These are phyloP conservation scores for Orbilia javanica DNA, from an alignment of 2,329 filamentous ascomycete genomes.

Conservation along the genomic window DNA sequence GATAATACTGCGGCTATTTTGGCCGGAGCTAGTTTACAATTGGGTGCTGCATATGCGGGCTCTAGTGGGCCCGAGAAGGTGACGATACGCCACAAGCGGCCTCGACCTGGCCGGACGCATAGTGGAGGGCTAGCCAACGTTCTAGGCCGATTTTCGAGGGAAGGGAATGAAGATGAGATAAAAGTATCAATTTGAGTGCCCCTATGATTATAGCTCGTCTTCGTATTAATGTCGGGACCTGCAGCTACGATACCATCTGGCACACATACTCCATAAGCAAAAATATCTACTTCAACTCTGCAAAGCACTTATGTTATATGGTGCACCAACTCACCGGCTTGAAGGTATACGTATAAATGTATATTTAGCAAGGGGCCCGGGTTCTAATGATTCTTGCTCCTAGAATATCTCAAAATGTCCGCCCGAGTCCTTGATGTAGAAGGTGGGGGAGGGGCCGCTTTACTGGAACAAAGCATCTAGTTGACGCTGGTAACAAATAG, in stretches of 20 bases:
- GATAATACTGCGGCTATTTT: constrained; percentile 38
- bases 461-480: not conserved
- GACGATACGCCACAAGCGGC: not conserved
- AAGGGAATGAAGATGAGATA: constrained; percentile 67
- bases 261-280: constrained; percentile 80
- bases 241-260: constrained; percentile 73
- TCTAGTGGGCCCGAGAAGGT: constrained; percentile 11
- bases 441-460: constrained; percentile 63
- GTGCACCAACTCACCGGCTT: constrained; percentile 88
- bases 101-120: constrained; percentile 3
- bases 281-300: constrained; percentile 87
- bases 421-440: constrained; percentile 89
- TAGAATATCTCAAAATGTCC: constrained; percentile 87
- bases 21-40: constrained; percentile 33
- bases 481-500: not conserved
- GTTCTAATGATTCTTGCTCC: constrained; percentile 1
- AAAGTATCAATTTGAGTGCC: constrained; percentile 49
- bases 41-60: constrained; percentile 27
- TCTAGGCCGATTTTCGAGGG: constrained; percentile 18
- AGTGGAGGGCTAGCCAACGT: constrained; percentile 25
- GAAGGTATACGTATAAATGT: constrained; percentile 69
- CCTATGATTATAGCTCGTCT: not conserved
- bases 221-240: not conserved
- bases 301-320: constrained; percentile 86
- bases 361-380: not conserved